Base-by-base conservation (phyloP, 352 stramenopile genomes). In the Nothophytophthora sp. region DNA sequence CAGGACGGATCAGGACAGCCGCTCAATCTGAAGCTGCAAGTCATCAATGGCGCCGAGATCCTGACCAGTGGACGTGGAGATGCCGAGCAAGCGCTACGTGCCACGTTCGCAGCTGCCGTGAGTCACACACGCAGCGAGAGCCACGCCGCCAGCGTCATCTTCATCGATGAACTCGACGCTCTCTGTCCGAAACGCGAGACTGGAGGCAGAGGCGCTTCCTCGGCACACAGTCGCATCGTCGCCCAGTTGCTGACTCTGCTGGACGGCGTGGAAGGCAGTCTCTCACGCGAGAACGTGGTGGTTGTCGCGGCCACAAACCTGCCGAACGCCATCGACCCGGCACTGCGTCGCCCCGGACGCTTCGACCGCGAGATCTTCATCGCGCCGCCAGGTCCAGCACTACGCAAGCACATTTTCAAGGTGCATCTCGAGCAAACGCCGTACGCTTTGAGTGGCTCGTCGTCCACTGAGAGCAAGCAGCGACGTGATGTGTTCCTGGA, bases 91-190 rank as follows among this genome's bases (percentile, higher is more conserved):
- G 57, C 82, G 40, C 57, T 95, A 18, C 78, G 85, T 2, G 37
- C 19, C 7, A 83, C 86, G 16, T 95, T 95, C 57, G 42, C 60
- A 10, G 60, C 56, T 2, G 79, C 77, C 0, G 46, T 70, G 2
- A 36, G 41, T 6, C 68, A 84, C 45, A 51, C 57, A 20, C 56
- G 57, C 6, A 55, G 55, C 32, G 64, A 48, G 6, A 61, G 36
- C 10, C 46, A 68, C 22, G 74, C 71, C 16, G 72, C 74, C 0
- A 73, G 61, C 12, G 79, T 90, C 47, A 90, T 99, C 39, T 98
- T 99, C 55, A 97, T 99, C 56, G 96, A 99, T 55, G 95, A 99
- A 37, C 57, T 99, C 3, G 96, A 99, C 70, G 94, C 81, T 12
- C 88, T 99, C 27, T 98, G 95, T 30, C 95, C 94, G 5, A 96